A percentile compares a stretch with the other conserved stretches of the same genome.
Conservation (phyloP, 345 rosid species). For the Clarkia xantiana region DNA sequence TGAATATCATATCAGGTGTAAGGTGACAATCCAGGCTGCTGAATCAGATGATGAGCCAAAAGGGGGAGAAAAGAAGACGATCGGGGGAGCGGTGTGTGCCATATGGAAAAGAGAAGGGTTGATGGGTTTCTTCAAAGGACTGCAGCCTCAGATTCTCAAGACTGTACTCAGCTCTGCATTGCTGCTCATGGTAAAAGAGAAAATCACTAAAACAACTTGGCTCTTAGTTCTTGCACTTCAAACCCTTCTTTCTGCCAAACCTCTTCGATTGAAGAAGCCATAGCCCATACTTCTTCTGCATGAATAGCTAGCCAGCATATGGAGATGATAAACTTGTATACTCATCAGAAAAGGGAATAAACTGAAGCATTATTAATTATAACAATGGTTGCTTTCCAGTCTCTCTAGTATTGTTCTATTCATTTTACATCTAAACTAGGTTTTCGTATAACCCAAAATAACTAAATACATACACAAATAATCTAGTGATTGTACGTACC, state of each 20-base stretch:
- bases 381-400: too few species aligned
- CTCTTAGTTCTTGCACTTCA: conserved; percentile 51
- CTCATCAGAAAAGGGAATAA: too few species aligned
- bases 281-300: conserved; percentile 1
- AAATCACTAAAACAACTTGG: conserved; percentile 70
- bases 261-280: conserved; percentile 27
- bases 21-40: conserved; percentile 77
- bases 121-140: conserved; percentile 76
- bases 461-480: too few species aligned
- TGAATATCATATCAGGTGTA: conserved; percentile 40
- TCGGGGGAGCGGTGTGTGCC: conserved; percentile 32
- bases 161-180: conserved; percentile 91
- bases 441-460: too few species aligned
- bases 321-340: too few species aligned
- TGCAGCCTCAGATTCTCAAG: conserved; percentile 84
- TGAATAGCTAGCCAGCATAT: not conserved
- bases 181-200: conserved; percentile 91
- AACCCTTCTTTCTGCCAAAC: conserved; percentile 31
- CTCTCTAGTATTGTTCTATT: too few species aligned
- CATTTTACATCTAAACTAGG: too few species aligned
- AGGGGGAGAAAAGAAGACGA: conserved; percentile 31
- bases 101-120: conserved; percentile 75
- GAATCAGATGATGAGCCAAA: conserved; percentile 33
- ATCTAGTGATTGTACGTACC: too few species aligned
- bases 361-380: too few species aligned